Evolutionary conservation across 768 basidiomycete species (phyloP).

Genomic region (Termitomyces bulborhizus): DNA sequence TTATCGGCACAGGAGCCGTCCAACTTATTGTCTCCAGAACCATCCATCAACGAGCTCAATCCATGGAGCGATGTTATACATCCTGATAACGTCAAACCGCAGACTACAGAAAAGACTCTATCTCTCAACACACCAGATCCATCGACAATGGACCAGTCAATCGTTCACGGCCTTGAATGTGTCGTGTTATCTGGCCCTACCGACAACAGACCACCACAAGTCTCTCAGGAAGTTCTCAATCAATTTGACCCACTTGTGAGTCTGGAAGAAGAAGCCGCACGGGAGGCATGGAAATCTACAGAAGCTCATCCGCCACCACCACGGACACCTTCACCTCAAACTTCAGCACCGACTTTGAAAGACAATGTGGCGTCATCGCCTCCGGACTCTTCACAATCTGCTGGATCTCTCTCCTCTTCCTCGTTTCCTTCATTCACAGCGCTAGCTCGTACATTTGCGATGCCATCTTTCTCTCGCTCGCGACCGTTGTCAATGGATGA

Average conservation of each 20-base stretch:
- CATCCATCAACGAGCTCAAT: constrained; percentile 25
- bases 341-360: constrained; percentile 31
- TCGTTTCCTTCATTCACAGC: constrained; percentile 61
- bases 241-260: constrained; percentile 68
- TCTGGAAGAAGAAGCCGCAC: constrained; percentile 51
- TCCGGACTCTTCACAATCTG: constrained; percentile 20
- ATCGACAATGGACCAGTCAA: constrained; percentile 32
- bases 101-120: constrained; percentile 14
- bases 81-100: constrained; percentile 12
- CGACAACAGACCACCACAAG: constrained; percentile 16
- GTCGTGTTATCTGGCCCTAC: constrained; percentile 13
- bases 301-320: constrained; percentile 51
- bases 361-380: constrained; percentile 22
- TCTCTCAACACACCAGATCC: constrained; percentile 37
- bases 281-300: constrained; percentile 57
- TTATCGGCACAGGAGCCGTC: not conserved
- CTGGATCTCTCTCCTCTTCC: constrained; percentile 28
- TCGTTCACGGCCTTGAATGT: constrained; percentile 30
- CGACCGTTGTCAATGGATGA: constrained; percentile 58
- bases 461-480: constrained; percentile 41
- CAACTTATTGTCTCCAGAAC: constrained; percentile 3
- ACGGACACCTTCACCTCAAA: constrained; percentile 27
- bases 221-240: constrained; percentile 39
- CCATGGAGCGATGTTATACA: constrained; percentile 32
- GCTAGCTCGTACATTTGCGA: constrained; percentile 58